Percentiles rank a stretch among this genome's conserved stretches.
These are phyloP conservation scores for Ophiostoma tasmaniense DNA, from an alignment of 2,329 filamentous ascomycete species.

Conservation along the genomic window DNA sequence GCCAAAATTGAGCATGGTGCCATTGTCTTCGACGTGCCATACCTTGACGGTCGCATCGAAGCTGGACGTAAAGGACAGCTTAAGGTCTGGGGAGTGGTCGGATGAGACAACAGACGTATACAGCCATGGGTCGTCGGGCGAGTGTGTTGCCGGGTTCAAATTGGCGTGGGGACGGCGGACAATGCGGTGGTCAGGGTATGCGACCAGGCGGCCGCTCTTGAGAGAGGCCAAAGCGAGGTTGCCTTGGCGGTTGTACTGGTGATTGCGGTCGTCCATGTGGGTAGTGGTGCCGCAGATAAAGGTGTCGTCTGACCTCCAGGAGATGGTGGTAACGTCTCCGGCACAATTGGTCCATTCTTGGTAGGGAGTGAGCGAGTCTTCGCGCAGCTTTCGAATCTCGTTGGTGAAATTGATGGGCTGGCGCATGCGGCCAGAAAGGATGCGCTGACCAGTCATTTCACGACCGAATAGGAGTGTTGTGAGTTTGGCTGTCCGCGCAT, in stretches of 20 bases:
- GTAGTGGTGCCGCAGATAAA: constrained; percentile 56
- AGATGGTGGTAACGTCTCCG: constrained; percentile 51
- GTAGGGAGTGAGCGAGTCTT: constrained; percentile 44
- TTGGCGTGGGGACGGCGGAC: constrained; percentile 27
- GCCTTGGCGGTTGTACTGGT: constrained; percentile 58
- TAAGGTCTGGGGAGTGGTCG: constrained; percentile 40
- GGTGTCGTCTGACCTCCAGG: constrained; percentile 45
- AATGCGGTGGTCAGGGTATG: constrained; percentile 50
- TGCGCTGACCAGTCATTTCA: constrained; percentile 38
- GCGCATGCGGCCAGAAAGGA: constrained; percentile 27
- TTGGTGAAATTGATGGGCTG: constrained; percentile 38
- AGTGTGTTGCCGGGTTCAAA: constrained; percentile 54
- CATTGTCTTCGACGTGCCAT: constrained; percentile 37
- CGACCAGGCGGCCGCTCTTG: constrained; percentile 35
- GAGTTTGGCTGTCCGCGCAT: constrained; percentile 27
- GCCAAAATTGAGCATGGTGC: constrained; percentile 35
- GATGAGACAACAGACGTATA: constrained; percentile 57
- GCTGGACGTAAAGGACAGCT: constrained; percentile 49
- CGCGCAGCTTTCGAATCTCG: constrained; percentile 36
- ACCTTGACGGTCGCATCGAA: constrained; percentile 55
- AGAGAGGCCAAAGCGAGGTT: constrained; percentile 51
- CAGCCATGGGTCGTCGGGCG: constrained; percentile 52
- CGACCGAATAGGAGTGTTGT: constrained; percentile 40
- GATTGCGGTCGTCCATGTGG: constrained; percentile 54
- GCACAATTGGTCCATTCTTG: constrained; percentile 53